A percentile compares a stretch with the other conserved stretches of the same genome.
These are phyloP conservation scores for Ogataea paradorogensis DNA, from an alignment of 805 yeast species.

Conservation along the genomic window DNA sequence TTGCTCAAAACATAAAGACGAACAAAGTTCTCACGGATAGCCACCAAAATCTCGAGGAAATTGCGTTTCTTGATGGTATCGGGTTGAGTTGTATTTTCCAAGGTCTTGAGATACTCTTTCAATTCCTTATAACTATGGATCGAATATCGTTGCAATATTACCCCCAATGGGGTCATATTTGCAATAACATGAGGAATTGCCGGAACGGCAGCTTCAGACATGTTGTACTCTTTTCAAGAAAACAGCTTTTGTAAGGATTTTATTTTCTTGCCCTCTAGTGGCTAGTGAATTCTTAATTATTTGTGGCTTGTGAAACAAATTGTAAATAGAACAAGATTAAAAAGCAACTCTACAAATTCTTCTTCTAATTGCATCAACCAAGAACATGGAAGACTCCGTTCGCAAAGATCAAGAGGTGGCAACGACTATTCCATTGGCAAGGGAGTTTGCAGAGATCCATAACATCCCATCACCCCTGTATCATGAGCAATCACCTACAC, in stretches of 20 bases:
- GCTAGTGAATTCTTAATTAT: constrained; percentile 1
- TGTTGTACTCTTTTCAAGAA: constrained; percentile 1
- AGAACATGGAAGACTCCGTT: neutral
- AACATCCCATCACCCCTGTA: constrained; percentile 26
- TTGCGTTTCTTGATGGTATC: constrained; percentile 65
- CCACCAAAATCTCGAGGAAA: constrained; percentile 65
- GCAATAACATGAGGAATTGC: constrained; percentile 66
- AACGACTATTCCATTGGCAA: constrained; percentile 1
- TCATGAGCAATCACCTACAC: constrained; percentile 2
- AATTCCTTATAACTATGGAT: constrained; percentile 63
- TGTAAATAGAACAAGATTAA: constrained; percentile 8
- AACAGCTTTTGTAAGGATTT: neutral
- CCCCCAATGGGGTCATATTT: constrained; percentile 63
- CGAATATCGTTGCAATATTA: constrained; percentile 56
- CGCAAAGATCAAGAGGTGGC: neutral
- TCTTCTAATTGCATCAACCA: neutral
- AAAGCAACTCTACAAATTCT: neutral
- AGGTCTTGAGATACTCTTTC: constrained; percentile 55
- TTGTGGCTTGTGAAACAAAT: constrained; percentile 4
- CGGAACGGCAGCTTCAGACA: constrained; percentile 20
- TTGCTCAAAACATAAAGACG: constrained; percentile 81
- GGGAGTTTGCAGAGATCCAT: constrained; percentile 16
- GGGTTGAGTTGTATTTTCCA: constrained; percentile 48
- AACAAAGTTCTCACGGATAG: constrained; percentile 77
- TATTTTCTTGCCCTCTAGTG: constrained; percentile 11